phyloP scores from a whole-genome alignment of 176 grass and related monocot genomes.

The Oryza australiensis region DNA sequence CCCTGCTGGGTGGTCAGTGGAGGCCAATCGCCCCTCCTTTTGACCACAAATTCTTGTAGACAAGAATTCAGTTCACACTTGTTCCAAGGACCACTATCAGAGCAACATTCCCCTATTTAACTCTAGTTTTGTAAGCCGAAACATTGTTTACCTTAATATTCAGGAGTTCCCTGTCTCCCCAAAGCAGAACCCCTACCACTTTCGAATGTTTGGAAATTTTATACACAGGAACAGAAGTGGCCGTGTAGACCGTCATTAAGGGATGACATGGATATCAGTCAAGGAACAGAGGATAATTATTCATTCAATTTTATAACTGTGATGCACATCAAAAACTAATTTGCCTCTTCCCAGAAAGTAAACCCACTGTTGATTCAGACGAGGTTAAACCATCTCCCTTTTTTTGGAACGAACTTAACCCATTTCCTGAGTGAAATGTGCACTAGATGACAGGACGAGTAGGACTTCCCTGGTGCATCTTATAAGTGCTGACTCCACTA shows the following conservation, averaged over 20 bases:
- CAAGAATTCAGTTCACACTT: conserved; percentile 23
- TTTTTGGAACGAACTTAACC: neutral
- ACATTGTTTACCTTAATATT: conserved; percentile 17
- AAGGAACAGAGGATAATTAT: neutral
- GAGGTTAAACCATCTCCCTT: conserved; percentile 1
- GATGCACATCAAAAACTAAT: neutral
- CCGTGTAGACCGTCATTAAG: neutral
- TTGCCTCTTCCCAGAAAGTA: conserved; percentile 2
- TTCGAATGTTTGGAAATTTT: conserved; percentile 3
- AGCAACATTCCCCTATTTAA: neutral
- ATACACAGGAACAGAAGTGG: conserved; percentile 7
- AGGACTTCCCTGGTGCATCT: conserved; percentile 23
- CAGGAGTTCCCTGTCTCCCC: neutral
- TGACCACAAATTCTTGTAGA: conserved; percentile 1
- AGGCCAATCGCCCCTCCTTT: neutral
- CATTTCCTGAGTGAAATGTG: conserved; percentile 22
- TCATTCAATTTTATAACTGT: conserved; percentile 1
- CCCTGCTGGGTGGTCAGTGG: neutral
- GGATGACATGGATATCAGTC: conserved; percentile 26
- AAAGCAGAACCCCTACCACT: conserved; percentile 20
- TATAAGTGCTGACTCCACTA: conserved; percentile 51
- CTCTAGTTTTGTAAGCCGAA: neutral
- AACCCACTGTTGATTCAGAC: conserved; percentile 3
- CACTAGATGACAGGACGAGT: conserved; percentile 41
- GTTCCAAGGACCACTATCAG: neutral